Conservation (phyloP, 768 basidiomycete species). For the Suillus spraguei region DNA sequence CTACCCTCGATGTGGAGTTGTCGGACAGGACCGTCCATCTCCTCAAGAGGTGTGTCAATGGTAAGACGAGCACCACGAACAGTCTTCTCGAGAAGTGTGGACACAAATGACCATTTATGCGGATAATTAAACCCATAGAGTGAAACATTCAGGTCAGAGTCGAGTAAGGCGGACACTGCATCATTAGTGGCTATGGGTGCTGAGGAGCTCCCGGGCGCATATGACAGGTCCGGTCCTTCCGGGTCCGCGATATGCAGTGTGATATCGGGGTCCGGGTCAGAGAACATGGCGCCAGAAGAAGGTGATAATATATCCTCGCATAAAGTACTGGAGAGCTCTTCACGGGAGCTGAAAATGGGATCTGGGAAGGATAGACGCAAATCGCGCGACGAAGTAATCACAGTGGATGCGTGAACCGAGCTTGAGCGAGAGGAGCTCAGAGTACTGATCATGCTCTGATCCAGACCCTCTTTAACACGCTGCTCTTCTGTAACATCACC, state of each 20-base stretch:
- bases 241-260: conserved; percentile 30
- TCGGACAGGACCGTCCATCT: conserved; percentile 25
- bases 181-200: conserved; percentile 23
- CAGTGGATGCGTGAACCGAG: conserved; percentile 53
- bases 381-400: conserved; percentile 68
- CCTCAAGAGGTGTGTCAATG: conserved; percentile 23
- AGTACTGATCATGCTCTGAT: conserved; percentile 84
- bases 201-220: conserved; percentile 38
- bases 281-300: conserved; percentile 32
- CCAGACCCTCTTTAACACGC: conserved; percentile 70
- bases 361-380: conserved; percentile 83
- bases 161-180: conserved; percentile 26
- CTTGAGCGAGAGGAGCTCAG: conserved; percentile 74
- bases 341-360: conserved; percentile 72
- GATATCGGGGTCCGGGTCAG: conserved; percentile 22
- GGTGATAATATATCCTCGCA: conserved; percentile 52
- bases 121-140: conserved; percentile 66
- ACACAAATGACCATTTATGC: conserved; percentile 64
- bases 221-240: conserved; percentile 35
- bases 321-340: conserved; percentile 58
- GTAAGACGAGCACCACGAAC: conserved; percentile 39
- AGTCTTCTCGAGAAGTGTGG: conserved; percentile 59
- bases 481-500: conserved; percentile 60
- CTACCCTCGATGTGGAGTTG: conserved; percentile 30
- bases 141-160: conserved; percentile 56